A percentile compares a stretch with the other conserved stretches of the same genome.
phyloP scores from a whole-genome alignment of 108 stramenopile species.

The Cyclotella choctawhatcheeana region DNA sequence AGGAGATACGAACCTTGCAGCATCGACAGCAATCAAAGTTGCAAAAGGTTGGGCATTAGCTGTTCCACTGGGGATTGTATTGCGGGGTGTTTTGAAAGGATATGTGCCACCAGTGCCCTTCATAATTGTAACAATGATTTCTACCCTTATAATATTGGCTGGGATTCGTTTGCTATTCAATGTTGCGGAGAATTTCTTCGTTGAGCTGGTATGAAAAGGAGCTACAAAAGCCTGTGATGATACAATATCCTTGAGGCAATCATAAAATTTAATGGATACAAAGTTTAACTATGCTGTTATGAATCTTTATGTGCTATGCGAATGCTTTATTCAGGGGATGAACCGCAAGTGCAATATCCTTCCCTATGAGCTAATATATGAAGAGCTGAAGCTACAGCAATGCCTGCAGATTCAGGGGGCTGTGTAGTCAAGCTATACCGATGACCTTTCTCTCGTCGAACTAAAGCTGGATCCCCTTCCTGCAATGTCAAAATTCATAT shows the following conservation, averaged over 20 bases:
- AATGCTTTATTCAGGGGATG: conserved; percentile 15
- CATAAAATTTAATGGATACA: not conserved
- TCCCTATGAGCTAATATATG: conserved; percentile 57
- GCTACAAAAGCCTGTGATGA: not conserved
- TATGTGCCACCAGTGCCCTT: conserved; percentile 71
- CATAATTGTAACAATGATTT: conserved; percentile 70
- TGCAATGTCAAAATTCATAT: too few relatives aligned
- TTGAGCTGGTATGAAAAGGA: conserved; percentile 43
- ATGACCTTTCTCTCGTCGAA: conserved; percentile 50
- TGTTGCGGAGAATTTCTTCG: conserved; percentile 53
- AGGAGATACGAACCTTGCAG: conserved; percentile 16
- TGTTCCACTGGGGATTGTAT: conserved; percentile 61
- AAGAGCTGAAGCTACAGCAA: conserved; percentile 54
- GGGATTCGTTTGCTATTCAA: conserved; percentile 32
- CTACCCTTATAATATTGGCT: conserved; percentile 63
- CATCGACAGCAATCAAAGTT: conserved; percentile 31
- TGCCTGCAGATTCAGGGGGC: conserved; percentile 48
- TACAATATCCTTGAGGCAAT: not conserved
- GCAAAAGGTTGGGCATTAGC: conserved; percentile 69
- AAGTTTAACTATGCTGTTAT: not conserved
- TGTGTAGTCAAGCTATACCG: conserved; percentile 53
- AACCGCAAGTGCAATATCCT: conserved; percentile 41
- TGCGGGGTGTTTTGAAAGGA: conserved; percentile 67
- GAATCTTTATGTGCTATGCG: not conserved
- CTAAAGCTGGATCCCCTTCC: conserved; percentile 63